phyloP scores from a whole-genome alignment of 495 filamentous ascomycete species.

The Aspergillus asperescens region DNA sequence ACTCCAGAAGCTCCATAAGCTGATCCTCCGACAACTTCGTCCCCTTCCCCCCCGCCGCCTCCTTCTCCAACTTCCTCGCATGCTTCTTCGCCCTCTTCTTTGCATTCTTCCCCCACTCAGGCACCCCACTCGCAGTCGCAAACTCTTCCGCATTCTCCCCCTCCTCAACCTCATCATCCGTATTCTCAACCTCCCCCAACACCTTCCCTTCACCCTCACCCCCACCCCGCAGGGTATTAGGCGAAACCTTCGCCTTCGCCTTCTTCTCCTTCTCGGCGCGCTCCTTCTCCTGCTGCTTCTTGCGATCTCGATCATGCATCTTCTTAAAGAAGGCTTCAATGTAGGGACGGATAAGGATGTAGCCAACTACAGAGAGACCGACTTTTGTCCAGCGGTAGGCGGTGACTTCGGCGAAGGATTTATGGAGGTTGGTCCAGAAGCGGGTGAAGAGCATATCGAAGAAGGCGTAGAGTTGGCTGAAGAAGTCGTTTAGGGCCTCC shows the following conservation, averaged over 20 bases:
- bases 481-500: slow-evolving; percentile 35
- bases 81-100: slow-evolving; percentile 60
- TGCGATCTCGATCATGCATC: slow-evolving; percentile 52
- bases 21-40: slow-evolving; percentile 45
- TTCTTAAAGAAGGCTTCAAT: slow-evolving; percentile 49
- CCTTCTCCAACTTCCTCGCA: slow-evolving; percentile 45
- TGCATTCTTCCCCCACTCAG: slow-evolving; percentile 49
- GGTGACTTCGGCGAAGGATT: slow-evolving; percentile 51
- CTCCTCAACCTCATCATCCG: slow-evolving; percentile 36
- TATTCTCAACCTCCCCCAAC: slow-evolving; percentile 39
- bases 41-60: slow-evolving; percentile 42
- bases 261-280: slow-evolving; percentile 49
- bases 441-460: slow-evolving; percentile 23
- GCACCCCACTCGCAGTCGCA: slow-evolving; percentile 41
- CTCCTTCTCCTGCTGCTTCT: slow-evolving; percentile 47
- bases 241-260: slow-evolving; percentile 57
- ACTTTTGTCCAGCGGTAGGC: slow-evolving; percentile 56
- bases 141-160: slow-evolving; percentile 55
- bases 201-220: slow-evolving; percentile 38
- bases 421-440: slow-evolving; percentile 51
- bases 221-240: slow-evolving; percentile 55
- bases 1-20: slow-evolving; percentile 64
- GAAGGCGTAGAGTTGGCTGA: slow-evolving; percentile 29
- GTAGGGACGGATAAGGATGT: slow-evolving; percentile 62
- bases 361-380: slow-evolving; percentile 54